A percentile compares a stretch with the other conserved stretches of the same genome.
Conservation (phyloP, 2,329 filamentous ascomycete genomes). For the Byssochlamys sp. region DNA sequence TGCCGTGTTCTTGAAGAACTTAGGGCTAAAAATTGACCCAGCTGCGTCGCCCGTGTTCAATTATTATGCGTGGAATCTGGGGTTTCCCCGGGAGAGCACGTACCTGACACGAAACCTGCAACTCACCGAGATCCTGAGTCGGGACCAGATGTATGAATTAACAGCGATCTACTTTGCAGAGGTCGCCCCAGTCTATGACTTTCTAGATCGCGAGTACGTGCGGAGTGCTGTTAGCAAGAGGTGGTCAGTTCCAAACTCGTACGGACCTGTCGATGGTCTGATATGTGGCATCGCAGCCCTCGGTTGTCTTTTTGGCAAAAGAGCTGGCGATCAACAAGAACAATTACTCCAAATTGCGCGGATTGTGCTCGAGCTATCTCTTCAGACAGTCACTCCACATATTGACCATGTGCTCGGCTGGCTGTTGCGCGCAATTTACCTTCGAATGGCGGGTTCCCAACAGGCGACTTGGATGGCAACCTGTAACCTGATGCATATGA, state of each 20-base stretch:
- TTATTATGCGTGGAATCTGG: not conserved
- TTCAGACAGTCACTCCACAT: slow-evolving; percentile 2
- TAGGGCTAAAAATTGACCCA: not conserved
- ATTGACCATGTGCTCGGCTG: slow-evolving; percentile 20
- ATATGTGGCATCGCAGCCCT: slow-evolving; percentile 10
- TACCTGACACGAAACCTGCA: not conserved
- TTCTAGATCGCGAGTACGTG: slow-evolving; percentile 5
- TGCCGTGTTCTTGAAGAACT: not conserved
- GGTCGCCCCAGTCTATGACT: slow-evolving; percentile 8
- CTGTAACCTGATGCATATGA: slow-evolving; percentile 44
- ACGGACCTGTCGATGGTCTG: slow-evolving; percentile 1
- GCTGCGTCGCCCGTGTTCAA: not conserved
- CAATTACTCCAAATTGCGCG: slow-evolving; percentile 4
- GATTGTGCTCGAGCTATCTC: slow-evolving; percentile 1
- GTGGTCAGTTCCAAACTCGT: slow-evolving; percentile 1
- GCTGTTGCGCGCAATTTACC: slow-evolving; percentile 40
- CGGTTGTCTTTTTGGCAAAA: slow-evolving; percentile 3
- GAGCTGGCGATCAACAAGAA: not conserved
- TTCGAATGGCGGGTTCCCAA: slow-evolving; percentile 39
- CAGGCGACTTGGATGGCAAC: slow-evolving; percentile 46
- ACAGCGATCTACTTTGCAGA: slow-evolving; percentile 2
- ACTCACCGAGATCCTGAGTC: slow-evolving; percentile 2
- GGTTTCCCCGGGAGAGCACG: not conserved
- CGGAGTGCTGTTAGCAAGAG: not conserved
- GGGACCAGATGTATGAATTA: not conserved